Conservation (phyloP, 345 rosid species). For the Rubroshorea leprosula region DNA sequence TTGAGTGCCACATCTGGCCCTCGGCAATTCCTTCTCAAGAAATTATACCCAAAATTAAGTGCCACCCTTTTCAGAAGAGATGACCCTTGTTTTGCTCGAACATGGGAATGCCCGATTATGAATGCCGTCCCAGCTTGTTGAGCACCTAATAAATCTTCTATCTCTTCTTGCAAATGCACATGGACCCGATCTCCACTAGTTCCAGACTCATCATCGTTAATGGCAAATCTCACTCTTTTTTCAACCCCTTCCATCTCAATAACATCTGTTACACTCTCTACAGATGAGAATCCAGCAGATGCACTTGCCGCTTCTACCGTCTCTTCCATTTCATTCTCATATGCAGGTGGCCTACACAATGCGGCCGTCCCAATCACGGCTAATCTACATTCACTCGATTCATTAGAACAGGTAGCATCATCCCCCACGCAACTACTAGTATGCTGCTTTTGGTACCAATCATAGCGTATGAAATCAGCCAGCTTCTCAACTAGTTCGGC, state of each 20-base stretch:
- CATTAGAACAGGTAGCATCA: constrained; percentile 35
- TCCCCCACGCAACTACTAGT: constrained; percentile 21
- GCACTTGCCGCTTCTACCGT: constrained; percentile 61
- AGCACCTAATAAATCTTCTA: constrained; percentile 61
- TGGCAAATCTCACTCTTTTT: constrained; percentile 68
- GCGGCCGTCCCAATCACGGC: constrained; percentile 71
- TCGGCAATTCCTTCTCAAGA: constrained; percentile 84
- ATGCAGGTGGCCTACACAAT: constrained; percentile 35
- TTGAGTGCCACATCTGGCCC: constrained; percentile 89
- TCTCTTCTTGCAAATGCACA: constrained; percentile 48
- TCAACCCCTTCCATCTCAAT: constrained; percentile 63
- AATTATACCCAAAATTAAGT: constrained; percentile 71
- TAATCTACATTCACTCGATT: constrained; percentile 59
- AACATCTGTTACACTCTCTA: constrained; percentile 55
- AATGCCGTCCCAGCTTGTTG: constrained; percentile 83
- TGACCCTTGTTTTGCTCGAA: constrained; percentile 91
- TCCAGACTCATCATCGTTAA: constrained; percentile 36
- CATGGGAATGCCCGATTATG: constrained; percentile 90
- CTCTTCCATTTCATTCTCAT: constrained; percentile 60
- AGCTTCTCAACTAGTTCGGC: constrained; percentile 60
- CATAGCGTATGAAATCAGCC: constrained; percentile 70
- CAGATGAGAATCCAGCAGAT: constrained; percentile 60
- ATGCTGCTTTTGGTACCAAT: constrained; percentile 45
- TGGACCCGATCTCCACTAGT: constrained; percentile 32
- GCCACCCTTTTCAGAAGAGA: constrained; percentile 72